Evolutionary conservation across 106 monocot species (phyloP), one percentile per base, ranked within the genome.

Genomic region (Ottelia alismoides): DNA sequence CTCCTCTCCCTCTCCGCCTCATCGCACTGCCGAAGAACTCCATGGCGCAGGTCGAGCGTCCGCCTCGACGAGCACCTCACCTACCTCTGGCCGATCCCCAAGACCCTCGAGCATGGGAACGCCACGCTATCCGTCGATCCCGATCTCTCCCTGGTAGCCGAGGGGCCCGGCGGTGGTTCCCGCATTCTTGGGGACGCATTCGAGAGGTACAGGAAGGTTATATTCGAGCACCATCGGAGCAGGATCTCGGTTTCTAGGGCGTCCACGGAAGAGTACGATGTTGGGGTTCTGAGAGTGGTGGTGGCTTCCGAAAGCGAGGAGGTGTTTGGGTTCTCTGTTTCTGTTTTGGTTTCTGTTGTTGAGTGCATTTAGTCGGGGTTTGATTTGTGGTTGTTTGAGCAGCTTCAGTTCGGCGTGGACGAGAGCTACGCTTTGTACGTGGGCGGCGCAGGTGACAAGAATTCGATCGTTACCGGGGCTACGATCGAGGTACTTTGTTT

Each of bases 1-100:
- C 27, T 45, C 23, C 35, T 35, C 35, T 12, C 12, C 12, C 35
- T 35, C 9, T 12, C 12, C 12, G 12, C 12, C 35, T 12, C 35
- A 12, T 35, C 35, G 9, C 35, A 35, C 35, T 35, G 9, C 35
- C 35, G 35, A 5, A 5, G 35, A 35, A 35, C 35, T 35, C 35
- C 35, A 5, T 6, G 12, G 9, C 35, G 9, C 35, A 6, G 9
- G 9, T 49, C 62, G 31, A 26, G 57, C 43, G 20, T 25, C 32
- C 10, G 4, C 45, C 25, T 6, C 52, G 47, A 63, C 45, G 70
- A 59, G 23, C 51, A 75, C 11, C 43, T 59, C 35, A 64, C 69
- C 60, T 85, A 79, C 59, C 55, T 96, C 24, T 96, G 96, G 96
- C 96, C 88, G n/a, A 73, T 89, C 18, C 96, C 96, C 9, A 77